Evolutionary conservation across 768 basidiomycete species (phyloP).

Genomic region (Leccinum subtestaceum): DNA sequence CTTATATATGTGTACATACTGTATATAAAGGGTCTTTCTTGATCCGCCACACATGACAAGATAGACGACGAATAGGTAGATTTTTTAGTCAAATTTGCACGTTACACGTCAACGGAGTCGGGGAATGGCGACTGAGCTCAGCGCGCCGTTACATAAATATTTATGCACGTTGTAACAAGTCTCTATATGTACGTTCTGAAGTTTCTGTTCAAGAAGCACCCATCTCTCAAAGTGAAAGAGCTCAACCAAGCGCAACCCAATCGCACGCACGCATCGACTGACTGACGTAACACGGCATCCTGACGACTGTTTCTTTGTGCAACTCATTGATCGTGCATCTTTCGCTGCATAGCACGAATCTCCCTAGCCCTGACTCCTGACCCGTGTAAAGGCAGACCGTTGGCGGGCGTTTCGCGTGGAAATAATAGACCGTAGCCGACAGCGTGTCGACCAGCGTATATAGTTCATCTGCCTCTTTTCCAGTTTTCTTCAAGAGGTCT

Average conservation of each 20-base stretch:
- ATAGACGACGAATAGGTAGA: too few species aligned
- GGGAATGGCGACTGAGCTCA: too few species aligned
- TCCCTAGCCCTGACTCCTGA: conserved; percentile 19
- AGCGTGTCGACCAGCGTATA: conserved; percentile 26
- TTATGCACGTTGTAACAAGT: too few species aligned
- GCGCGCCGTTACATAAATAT: too few species aligned
- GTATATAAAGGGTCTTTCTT: too few species aligned
- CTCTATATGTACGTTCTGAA: too few species aligned
- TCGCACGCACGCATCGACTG: conserved; percentile 21
- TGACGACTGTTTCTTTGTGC: conserved; percentile 25
- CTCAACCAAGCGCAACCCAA: conserved; percentile 21
- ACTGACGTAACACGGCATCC: conserved; percentile 22
- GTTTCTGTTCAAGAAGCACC: not conserved
- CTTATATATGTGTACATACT: too few species aligned
- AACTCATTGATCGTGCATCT: conserved; percentile 19
- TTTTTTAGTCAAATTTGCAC: too few species aligned
- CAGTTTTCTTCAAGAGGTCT: not conserved
- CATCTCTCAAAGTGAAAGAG: not conserved
- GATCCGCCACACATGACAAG: too few species aligned
- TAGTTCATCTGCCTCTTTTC: conserved; percentile 3
- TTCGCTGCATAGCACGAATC: conserved; percentile 24
- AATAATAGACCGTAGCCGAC: conserved; percentile 25
- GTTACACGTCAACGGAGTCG: too few species aligned
- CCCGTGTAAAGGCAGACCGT: conserved; percentile 25
- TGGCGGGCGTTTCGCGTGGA: conserved; percentile 21